phyloP scores from a whole-genome alignment of 1,139 yeast genomes.

The Pichia norvegensis region DNA sequence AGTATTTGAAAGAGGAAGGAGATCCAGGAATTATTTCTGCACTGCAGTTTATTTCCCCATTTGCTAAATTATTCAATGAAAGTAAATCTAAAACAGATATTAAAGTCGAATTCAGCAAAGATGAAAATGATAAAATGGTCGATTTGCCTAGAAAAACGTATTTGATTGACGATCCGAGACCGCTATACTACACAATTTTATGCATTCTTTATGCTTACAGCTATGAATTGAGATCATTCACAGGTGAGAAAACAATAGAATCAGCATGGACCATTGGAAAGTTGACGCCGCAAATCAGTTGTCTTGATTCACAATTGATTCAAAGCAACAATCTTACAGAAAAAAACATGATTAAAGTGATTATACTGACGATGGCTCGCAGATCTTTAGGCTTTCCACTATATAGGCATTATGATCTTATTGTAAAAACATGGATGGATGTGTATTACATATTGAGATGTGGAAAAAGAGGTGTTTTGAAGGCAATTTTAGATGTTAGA shows the following conservation, averaged over 20 bases:
- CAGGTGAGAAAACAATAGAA: conserved; percentile 74
- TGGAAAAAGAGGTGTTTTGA: conserved; percentile 62
- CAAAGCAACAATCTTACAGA: conserved; percentile 33
- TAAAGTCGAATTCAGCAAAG: conserved; percentile 43
- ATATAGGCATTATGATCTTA: conserved; percentile 60
- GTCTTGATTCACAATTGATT: conserved; percentile 52
- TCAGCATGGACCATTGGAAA: conserved; percentile 94
- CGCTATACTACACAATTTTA: conserved; percentile 51
- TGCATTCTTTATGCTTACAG: conserved; percentile 64
- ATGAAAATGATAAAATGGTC: conserved; percentile 60
- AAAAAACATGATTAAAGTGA: conserved; percentile 37
- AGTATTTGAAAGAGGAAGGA: conserved; percentile 43
- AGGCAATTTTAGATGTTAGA: conserved; percentile 49
- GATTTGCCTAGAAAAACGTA: conserved; percentile 60
- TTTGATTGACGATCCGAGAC: conserved; percentile 44
- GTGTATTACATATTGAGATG: conserved; percentile 56
- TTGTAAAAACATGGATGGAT: conserved; percentile 65
- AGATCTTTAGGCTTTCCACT: conserved; percentile 75
- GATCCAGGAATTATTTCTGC: conserved; percentile 38
- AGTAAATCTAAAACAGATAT: conserved; percentile 39
- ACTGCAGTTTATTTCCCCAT: conserved; percentile 51
- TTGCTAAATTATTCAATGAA: conserved; percentile 35
- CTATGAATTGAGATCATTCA: conserved; percentile 60
- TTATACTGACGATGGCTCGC: conserved; percentile 54
- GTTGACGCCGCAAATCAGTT: conserved; percentile 67